These are phyloP conservation scores for Erigeron canadensis DNA, from an alignment of 129 eudicot species.

Conservation along the genomic window DNA sequence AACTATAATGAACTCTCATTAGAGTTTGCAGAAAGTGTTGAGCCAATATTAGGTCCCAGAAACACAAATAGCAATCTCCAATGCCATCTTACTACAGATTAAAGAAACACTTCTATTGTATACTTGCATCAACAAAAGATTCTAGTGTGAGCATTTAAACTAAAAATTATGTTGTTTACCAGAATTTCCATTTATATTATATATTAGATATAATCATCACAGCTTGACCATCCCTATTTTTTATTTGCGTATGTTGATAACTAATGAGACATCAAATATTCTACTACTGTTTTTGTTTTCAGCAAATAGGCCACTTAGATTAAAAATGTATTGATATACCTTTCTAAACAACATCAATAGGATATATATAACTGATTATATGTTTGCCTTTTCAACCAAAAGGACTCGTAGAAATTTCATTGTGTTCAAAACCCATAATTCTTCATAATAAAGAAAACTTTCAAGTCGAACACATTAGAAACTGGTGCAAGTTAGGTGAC, in stretches of 20 bases:
- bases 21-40: slow-evolving; percentile 2
- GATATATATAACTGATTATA: neutral
- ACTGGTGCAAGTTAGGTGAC: slow-evolving; percentile 5
- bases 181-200: neutral
- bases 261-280: slow-evolving; percentile 3
- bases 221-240: neutral
- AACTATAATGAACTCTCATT: neutral
- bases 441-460: neutral
- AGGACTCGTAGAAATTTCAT: neutral
- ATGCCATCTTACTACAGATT: neutral
- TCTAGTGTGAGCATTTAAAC: neutral
- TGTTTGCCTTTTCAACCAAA: neutral
- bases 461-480: neutral
- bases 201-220: neutral
- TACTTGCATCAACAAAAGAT: neutral
- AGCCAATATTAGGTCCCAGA: neutral
- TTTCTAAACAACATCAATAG: neutral
- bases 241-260: slow-evolving; percentile 7
- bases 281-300: neutral
- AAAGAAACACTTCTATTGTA: neutral
- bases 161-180: neutral
- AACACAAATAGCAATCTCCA: slow-evolving; percentile 8
- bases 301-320: neutral
- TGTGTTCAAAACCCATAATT: slow-evolving; percentile 15
- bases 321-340: neutral